Base-by-base conservation (phyloP, 2,329 filamentous ascomycete species). In the Apiospora saccharicola region DNA sequence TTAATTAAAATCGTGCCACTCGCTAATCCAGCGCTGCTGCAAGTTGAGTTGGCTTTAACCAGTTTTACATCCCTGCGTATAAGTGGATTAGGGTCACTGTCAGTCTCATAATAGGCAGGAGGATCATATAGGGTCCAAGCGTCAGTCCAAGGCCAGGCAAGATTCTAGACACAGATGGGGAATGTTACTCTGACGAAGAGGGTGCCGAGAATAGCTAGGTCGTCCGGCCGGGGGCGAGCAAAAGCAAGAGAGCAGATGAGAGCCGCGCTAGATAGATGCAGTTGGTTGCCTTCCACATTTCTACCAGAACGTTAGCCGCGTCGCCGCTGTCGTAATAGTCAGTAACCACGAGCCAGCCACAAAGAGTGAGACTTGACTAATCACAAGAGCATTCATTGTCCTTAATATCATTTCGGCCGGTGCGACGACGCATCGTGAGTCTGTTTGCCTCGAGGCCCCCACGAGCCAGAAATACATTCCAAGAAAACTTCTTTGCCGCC, bases 41-140 rank as follows among this genome's bases (percentile, higher is more conserved):
- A 61, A 61, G 53, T 19, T 19, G 16, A 19, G 14, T 34, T 26
- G 26, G 24, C 51, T 30, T 37, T 37, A n/a, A n/a, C 30, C 30
- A 64, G 57, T 41, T 41, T 10, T n/a, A n/a, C 34, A 64, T n/a
- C 57, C 57, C 13, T 41, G 57, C 30, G 8, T 34, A 57, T 19
- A 22, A 13, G 57, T 64, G 57, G 57, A 41, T 34, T n/a, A 13
- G 34, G 34, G 57, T 41, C 22, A 41, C 57, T 64, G 57, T 64
- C 57, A 61, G 57, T 19, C 6, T 64, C 57, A 34, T 4, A 64
- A 64, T 64, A 64, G 57, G 57, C 57, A 64, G 57, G 57, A 64
- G 57, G 34, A 64, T 64, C 57, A 64, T 41, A 41, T 22, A 61
- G 53, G 57, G 34, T n/a, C 57, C 57, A 64, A 24, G 57, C 57